Conservation (phyloP, 371 early-diverging fungal species). For the Massospora cicadina region DNA sequence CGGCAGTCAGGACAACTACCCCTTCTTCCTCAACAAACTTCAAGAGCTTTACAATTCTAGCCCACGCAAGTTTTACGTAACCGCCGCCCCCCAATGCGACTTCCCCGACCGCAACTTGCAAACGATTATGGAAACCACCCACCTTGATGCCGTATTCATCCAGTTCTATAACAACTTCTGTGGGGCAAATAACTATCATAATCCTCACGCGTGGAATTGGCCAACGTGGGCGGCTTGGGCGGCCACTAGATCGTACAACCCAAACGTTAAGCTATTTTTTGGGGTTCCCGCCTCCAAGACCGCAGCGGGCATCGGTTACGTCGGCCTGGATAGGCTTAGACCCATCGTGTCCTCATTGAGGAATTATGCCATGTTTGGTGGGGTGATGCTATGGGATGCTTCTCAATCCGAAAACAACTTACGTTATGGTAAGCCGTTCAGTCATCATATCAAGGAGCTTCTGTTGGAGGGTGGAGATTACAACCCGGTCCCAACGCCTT, state of each 20-base stretch:
- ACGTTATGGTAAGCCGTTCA: slow-evolving; percentile 1
- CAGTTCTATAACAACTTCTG: slow-evolving; percentile 62
- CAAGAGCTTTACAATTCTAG: slow-evolving; percentile 19
- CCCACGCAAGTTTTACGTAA: slow-evolving; percentile 31
- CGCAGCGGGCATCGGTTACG: slow-evolving; percentile 34
- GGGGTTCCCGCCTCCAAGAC: slow-evolving; percentile 40
- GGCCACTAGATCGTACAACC: slow-evolving; percentile 27
- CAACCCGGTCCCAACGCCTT: neutral
- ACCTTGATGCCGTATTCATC: slow-evolving; percentile 30
- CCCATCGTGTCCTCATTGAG: slow-evolving; percentile 20
- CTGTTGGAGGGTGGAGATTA: neutral
- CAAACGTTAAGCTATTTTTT: slow-evolving; percentile 33
- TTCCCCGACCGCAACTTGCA: slow-evolving; percentile 26
- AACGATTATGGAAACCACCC: slow-evolving; percentile 14
- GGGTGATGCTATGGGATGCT: slow-evolving; percentile 52
- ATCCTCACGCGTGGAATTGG: slow-evolving; percentile 28
- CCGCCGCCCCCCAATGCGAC: slow-evolving; percentile 58
- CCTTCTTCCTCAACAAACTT: slow-evolving; percentile 25
- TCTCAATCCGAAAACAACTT: slow-evolving; percentile 6
- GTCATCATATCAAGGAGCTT: neutral
- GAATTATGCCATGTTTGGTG: slow-evolving; percentile 29
- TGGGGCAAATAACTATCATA: slow-evolving; percentile 18
- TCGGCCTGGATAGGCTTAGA: slow-evolving; percentile 21
- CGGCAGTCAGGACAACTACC: slow-evolving; percentile 27
- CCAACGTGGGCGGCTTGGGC: slow-evolving; percentile 38